Evolutionary conservation across 1,284 basidiomycete species (phyloP).

Genomic region (Pseudozyma hubeiensis): DNA sequence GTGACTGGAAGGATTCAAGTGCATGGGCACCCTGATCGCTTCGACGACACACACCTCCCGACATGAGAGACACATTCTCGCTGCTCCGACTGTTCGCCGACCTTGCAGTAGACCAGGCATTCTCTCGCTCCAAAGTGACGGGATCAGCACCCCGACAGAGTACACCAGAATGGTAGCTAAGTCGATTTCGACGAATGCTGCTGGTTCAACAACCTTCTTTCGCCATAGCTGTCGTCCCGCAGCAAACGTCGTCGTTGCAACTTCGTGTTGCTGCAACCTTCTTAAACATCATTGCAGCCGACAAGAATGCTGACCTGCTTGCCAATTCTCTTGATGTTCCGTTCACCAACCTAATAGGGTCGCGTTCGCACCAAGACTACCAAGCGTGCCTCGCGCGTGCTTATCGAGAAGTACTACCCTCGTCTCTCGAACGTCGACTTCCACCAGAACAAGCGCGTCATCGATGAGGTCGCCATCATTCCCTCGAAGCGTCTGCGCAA

Average conservation of each 20-base stretch:
- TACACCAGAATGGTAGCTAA: too few species aligned
- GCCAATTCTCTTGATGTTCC: neutral
- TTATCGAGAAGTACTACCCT: conserved; percentile 98
- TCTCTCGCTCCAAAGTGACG: neutral
- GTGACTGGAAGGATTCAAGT: too few species aligned
- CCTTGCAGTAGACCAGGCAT: too few species aligned
- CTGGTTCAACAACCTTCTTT: neutral
- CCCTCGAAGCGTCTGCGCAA: conserved; percentile 99
- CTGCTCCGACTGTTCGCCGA: too few species aligned
- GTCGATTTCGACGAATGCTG: too few species aligned
- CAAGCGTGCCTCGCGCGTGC: conserved; percentile 97
- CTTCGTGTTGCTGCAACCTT: neutral
- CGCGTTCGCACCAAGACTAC: conserved; percentile 99
- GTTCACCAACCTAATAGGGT: conserved; percentile 76
- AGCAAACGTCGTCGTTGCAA: neutral
- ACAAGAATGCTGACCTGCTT: neutral
- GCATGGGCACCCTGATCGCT: too few species aligned
- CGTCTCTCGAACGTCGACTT: conserved; percentile 58
- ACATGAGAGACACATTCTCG: too few species aligned
- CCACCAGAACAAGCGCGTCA: conserved; percentile 97
- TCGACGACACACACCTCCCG: too few species aligned
- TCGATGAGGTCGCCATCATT: conserved; percentile 91
- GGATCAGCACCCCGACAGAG: too few species aligned
- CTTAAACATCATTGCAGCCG: too few species aligned
- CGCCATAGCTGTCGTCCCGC: conserved; percentile 1